Evolutionary conservation across 306 rosid species (phyloP), one percentile per base, ranked within the genome.

Genomic region (Comarum palustre): DNA sequence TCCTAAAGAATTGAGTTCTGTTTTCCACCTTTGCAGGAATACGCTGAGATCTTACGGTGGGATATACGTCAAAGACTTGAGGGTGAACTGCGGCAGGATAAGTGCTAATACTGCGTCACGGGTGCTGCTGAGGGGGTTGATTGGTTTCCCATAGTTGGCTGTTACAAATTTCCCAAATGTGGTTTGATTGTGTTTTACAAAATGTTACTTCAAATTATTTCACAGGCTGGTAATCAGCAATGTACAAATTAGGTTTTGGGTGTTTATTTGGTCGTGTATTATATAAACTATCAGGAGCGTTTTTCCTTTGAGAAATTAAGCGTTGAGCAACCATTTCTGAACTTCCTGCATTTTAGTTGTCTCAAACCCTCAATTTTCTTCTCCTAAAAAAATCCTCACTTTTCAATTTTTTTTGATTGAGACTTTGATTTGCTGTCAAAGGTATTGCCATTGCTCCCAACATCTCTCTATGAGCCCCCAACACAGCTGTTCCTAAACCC

Each of bases 11-110:
- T 58, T 3, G 29, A 32, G 13, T 41, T 25, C 5, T 66, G 43
- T 68, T 55, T 67, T 45, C 54, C 46, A 54, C 68, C 60, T 73
- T 41, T 80, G 74, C 84, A 95, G 99, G 99, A 95, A 79, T 95
- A 95, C 67, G 8, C 83, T 42, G 96, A 87, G 73, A 80, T 88
- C 20, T 84, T 95, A 78, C 79, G 83, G 48, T 66, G 46, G 27
- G 97, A 91, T 78, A 58, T 86, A 22, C 79, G 67, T 38, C 68
- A 59, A 77, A 84, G 89, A 70, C 64, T 83, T 29, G 66, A 79
- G 74, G 85, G 81, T 43, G 78, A 77, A 29, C 73, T 86, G 8
- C 78, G 77, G 69, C 71, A 48, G 80, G 90, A 78, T 73, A 69
- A 76, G 75, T 73, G 79, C 43, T 80, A 75, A 73, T 51, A 63